These are phyloP conservation scores for Pleurotus citrinopileatus DNA, from an alignment of 768 basidiomycete genomes.

Conservation along the genomic window DNA sequence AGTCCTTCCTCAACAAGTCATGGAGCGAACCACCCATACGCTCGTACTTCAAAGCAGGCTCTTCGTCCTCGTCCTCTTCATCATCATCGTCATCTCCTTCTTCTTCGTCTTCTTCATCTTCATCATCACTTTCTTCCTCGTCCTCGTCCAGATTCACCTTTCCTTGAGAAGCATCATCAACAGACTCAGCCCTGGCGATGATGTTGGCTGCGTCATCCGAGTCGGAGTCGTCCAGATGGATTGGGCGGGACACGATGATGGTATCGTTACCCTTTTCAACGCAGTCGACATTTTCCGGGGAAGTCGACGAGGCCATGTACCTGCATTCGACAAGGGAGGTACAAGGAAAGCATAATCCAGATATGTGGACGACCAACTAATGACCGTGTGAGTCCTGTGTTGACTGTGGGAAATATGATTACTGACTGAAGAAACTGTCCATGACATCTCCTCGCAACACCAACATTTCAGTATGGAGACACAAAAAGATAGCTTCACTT, in stretches of 20 bases:
- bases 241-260: slow-evolving; percentile 15
- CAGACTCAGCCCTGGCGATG: not conserved
- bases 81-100: slow-evolving; percentile 53
- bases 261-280: not conserved
- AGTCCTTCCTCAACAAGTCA: slow-evolving; percentile 85
- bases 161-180: not conserved
- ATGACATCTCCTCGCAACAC: not conserved
- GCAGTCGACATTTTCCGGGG: not conserved
- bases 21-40: slow-evolving; percentile 69
- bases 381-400: not conserved
- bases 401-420: not conserved
- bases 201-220: not conserved
- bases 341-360: not conserved
- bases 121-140: slow-evolving; percentile 19
- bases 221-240: slow-evolving; percentile 14
- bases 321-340: not conserved
- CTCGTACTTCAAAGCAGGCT: slow-evolving; percentile 90
- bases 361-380: not conserved
- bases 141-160: slow-evolving; percentile 12
- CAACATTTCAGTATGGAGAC: slow-evolving; percentile 24
- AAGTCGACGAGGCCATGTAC: slow-evolving; percentile 7
- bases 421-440: not conserved
- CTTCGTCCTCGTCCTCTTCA: slow-evolving; percentile 80
- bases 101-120: slow-evolving; percentile 38
- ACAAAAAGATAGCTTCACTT: slow-evolving; percentile 71